Base-by-base conservation (phyloP, 345 rosid genomes). In the Eucalyptus cloeziana region DNA sequence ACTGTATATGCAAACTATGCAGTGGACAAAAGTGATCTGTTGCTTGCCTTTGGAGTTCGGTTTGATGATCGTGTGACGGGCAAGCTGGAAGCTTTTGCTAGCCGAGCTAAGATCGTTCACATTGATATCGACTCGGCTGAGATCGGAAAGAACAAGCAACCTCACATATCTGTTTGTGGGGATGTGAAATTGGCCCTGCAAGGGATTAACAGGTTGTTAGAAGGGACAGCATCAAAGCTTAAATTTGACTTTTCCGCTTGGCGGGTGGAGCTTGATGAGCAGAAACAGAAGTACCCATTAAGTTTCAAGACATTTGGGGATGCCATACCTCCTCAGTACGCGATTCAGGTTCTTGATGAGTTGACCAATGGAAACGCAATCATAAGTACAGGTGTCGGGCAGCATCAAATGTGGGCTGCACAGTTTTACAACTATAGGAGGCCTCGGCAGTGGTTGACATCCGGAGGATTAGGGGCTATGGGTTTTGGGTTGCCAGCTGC, bases 391-490 rank as follows among this genome's bases (percentile, higher is more conserved):
- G 99, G 99, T 88, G 99, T 97, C 31, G 99, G 99, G 27, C 99
- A 98, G 88, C 99, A 98, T 94, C 99, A 98, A 87, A 98, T 98
- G 99, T 98, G 99, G 99, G 99, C 99, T 37, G 99, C 99, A n/a
- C 99, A 98, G 89, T 97, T 95, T 91, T 98, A 98, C 94, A 98
- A 96, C 91, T 98, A 96, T 90, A 94, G 91, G 89, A 97, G 91
- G 87, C 97, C 99, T 30, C 96, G 96, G 50, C 99, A 97, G 89
- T 98, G 99, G 99, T 81, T 98, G 91, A 94, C 99, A 3, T 96
- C 99, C 3, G 97, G 94, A 12, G 99, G 99, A 7, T 94, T 98
- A 14, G 99, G 99, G 22, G 99, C 99, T 56, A 98, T 98, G 99
- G 99, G 99, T 87, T 98, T 98, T 52, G 99, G 99, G 86, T 91